These are phyloP conservation scores for Picochlorum sp. DNA, from an alignment of 139 green algal species.

Conservation along the genomic window DNA sequence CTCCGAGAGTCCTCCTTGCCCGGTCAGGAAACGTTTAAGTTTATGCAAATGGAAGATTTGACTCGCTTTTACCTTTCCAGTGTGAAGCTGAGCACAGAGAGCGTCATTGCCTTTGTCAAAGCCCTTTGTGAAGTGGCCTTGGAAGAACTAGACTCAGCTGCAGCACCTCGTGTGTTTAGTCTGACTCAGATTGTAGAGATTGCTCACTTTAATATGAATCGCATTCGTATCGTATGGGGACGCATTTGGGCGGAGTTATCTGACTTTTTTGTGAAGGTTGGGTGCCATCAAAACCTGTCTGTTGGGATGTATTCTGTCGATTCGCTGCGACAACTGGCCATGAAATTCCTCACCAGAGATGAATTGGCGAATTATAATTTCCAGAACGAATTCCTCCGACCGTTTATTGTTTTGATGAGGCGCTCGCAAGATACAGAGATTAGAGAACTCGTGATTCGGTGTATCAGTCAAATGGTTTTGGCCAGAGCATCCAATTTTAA, in stretches of 20 bases:
- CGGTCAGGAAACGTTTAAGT: constrained; percentile 38
- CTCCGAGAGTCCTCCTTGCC: constrained; percentile 11
- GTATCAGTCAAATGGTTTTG: constrained; percentile 82
- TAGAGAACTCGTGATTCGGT: constrained; percentile 94
- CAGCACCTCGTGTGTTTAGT: constrained; percentile 75
- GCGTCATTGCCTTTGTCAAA: constrained; percentile 85
- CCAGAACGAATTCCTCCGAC: constrained; percentile 98
- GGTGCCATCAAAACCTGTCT: constrained; percentile 65
- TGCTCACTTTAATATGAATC: constrained; percentile 95
- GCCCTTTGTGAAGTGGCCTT: constrained; percentile 60
- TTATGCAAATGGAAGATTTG: constrained; percentile 45
- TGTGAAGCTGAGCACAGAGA: constrained; percentile 50
- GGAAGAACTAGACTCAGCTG: constrained; percentile 49
- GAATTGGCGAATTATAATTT: constrained; percentile 99
- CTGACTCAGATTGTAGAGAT: constrained; percentile 96
- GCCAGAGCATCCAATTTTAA: constrained; percentile 90
- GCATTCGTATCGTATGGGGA: constrained; percentile 92
- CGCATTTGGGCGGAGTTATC: constrained; percentile 89
- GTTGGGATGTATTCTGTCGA: constrained; percentile 70
- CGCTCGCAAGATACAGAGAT: constrained; percentile 78
- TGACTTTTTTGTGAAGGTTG: constrained; percentile 87
- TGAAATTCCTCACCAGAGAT: constrained; percentile 95
- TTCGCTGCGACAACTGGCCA: constrained; percentile 65
- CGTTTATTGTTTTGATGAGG: constrained; percentile 95
- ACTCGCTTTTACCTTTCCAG: constrained; percentile 57